Evolutionary conservation across 1,284 basidiomycete genomes (phyloP).

Genomic region (Caloboletus inedulis): DNA sequence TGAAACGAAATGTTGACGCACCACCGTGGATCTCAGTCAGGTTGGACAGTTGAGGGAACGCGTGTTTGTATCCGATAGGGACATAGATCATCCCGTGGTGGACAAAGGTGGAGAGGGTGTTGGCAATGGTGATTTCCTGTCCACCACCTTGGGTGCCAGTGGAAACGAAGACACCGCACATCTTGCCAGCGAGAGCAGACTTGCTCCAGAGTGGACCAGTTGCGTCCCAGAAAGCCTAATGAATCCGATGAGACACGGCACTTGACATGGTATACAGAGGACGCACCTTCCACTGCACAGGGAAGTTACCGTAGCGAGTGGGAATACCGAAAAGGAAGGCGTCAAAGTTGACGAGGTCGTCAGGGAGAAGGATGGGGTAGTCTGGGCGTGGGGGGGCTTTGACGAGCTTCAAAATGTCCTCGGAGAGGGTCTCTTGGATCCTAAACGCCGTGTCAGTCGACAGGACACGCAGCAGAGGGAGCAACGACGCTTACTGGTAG

Average conservation of each 20-base stretch:
- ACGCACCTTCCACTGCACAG: conserved; percentile 65
- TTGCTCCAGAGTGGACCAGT: conserved; percentile 76
- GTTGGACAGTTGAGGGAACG: conserved; percentile 57
- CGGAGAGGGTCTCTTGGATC: conserved; percentile 80
- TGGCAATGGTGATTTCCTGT: conserved; percentile 68
- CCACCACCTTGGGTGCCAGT: conserved; percentile 68
- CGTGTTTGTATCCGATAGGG: conserved; percentile 71
- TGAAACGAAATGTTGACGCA: conserved; percentile 31
- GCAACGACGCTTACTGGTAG: conserved; percentile 56
- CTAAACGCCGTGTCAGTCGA: conserved; percentile 33
- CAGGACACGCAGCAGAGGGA: background rate
- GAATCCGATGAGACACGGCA: background rate
- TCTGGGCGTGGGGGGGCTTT: conserved; percentile 69
- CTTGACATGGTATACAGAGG: background rate
- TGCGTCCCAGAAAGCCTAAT: conserved; percentile 74
- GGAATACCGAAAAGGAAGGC: conserved; percentile 75
- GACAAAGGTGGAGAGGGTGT: conserved; percentile 66
- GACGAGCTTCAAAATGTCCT: conserved; percentile 77
- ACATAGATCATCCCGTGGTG: conserved; percentile 83
- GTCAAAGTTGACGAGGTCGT: conserved; percentile 64
- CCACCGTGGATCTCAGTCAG: conserved; percentile 69
- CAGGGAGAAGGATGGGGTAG: conserved; percentile 71
- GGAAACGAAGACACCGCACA: conserved; percentile 70
- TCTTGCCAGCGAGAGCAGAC: conserved; percentile 78
- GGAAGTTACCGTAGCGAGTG: conserved; percentile 73